Conservation (phyloP, 495 filamentous ascomycete genomes). For the Penicillium samsonianum region DNA sequence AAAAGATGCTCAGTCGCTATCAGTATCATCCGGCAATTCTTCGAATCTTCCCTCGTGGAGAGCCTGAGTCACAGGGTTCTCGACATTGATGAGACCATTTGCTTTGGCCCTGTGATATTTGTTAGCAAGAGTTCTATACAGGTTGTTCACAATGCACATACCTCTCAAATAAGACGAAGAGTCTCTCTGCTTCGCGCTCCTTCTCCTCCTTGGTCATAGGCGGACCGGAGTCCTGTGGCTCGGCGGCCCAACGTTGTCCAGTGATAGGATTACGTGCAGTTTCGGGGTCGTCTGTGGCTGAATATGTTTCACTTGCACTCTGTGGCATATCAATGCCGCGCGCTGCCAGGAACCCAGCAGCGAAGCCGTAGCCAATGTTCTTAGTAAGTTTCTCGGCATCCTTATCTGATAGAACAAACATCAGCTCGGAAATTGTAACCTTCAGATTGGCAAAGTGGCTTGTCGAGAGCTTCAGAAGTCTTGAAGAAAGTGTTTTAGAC, state of each 20-base stretch:
- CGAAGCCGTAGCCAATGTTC: constrained; percentile 90
- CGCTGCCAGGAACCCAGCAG: constrained; percentile 82
- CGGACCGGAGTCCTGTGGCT: constrained; percentile 55
- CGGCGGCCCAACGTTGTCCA: constrained; percentile 76
- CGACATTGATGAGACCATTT: constrained; percentile 78
- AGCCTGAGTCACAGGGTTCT: constrained; percentile 83
- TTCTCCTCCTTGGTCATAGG: constrained; percentile 91
- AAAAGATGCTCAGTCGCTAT: constrained; percentile 38
- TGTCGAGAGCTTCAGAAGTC: constrained; percentile 77
- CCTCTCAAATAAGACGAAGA: constrained; percentile 96
- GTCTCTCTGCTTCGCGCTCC: constrained; percentile 85
- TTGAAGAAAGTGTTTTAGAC: constrained; percentile 71
- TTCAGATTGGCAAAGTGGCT: constrained; percentile 71
- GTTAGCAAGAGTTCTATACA: constrained; percentile 18
- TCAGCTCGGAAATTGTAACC: constrained; percentile 71
- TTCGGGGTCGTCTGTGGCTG: constrained; percentile 41
- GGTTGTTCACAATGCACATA: constrained; percentile 31
- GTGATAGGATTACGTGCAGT: constrained; percentile 79
- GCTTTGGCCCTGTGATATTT: constrained; percentile 63
- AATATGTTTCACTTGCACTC: constrained; percentile 59
- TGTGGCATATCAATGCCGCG: constrained; percentile 76
- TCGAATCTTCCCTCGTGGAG: constrained; percentile 76
- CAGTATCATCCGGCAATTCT: constrained; percentile 55
- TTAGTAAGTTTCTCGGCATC: constrained; percentile 70
- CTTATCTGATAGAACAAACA: constrained; percentile 84